Evolutionary conservation across 2,329 filamentous ascomycete genomes (phyloP).

Genomic region (Celoporthe dispersa): DNA sequence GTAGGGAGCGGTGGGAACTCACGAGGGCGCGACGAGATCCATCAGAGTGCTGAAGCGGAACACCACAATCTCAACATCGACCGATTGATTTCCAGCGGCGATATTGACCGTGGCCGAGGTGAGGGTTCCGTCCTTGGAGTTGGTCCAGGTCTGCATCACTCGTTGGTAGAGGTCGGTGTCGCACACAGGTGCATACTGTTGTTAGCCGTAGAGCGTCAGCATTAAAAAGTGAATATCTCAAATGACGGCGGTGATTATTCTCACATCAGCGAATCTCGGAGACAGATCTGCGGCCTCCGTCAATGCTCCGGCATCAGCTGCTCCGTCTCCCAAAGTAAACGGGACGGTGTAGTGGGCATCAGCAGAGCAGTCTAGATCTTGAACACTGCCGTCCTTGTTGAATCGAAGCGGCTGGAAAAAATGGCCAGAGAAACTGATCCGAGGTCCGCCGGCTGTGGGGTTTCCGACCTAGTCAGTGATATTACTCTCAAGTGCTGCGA

Average conservation of each 20-base stretch:
- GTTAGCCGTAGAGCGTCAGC: not conserved
- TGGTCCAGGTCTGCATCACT: slow-evolving; percentile 24
- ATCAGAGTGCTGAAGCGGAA: slow-evolving; percentile 18
- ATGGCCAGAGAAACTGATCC: not conserved
- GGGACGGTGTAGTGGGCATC: not conserved
- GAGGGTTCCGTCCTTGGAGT: slow-evolving; percentile 18
- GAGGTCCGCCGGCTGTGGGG: not conserved
- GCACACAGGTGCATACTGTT: slow-evolving; percentile 14
- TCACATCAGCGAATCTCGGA: not conserved
- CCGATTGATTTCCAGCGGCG: slow-evolving; percentile 13
- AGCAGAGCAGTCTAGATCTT: not conserved
- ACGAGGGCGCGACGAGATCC: slow-evolving; percentile 19
- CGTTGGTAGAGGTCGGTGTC: slow-evolving; percentile 18
- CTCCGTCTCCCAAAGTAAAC: not conserved
- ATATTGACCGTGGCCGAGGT: slow-evolving; percentile 18
- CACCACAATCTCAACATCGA: slow-evolving; percentile 2
- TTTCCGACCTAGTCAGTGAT: not conserved
- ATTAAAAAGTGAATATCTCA: no score
- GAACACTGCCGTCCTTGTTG: not conserved
- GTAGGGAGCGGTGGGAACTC: not conserved
- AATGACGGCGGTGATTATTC: no score
- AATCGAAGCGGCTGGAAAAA: not conserved
- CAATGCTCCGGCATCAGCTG: not conserved
- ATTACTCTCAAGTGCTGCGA: not conserved
- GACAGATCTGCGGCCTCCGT: not conserved